Conservation (phyloP, 345 rosid species). For the Lenwebbia sp. region DNA sequence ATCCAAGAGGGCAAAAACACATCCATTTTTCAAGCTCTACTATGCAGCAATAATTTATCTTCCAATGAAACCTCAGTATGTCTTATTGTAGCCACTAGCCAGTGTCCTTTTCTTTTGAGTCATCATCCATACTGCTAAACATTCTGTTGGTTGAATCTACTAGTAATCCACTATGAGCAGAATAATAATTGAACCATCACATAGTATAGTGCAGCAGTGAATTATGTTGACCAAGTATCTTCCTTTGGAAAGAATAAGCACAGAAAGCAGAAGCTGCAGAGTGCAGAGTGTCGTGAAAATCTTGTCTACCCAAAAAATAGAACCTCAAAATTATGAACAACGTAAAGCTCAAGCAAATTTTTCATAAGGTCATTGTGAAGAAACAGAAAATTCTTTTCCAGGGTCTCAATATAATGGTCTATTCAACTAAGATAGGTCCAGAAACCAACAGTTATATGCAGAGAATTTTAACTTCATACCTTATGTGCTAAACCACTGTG, state of each 20-base stretch:
- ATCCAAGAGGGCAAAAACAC: not conserved
- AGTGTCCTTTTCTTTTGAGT: not conserved
- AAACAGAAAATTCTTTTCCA: not conserved
- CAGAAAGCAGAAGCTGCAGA: not conserved
- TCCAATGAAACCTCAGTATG: not conserved
- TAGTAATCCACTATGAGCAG: not conserved
- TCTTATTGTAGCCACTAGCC: not conserved
- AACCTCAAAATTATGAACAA: not conserved
- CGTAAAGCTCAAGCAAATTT: not conserved
- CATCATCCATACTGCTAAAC: not conserved
- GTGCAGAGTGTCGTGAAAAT: not conserved
- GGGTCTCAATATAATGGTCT: not conserved
- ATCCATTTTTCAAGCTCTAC: not conserved
- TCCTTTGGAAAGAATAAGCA: not conserved
- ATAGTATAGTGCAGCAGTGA: not conserved
- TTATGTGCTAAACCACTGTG: constrained; percentile 94
- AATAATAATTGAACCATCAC: not conserved
- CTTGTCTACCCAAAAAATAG: not conserved
- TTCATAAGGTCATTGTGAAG: not conserved
- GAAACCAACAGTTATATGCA: not conserved
- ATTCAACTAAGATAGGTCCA: not conserved
- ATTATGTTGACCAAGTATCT: not conserved
- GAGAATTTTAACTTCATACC: constrained; percentile 20
- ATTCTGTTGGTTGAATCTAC: not conserved
- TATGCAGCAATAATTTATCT: not conserved